phyloP scores from a whole-genome alignment of 108 stramenopile genomes.

The Cyclotella choctawhatcheeana region DNA sequence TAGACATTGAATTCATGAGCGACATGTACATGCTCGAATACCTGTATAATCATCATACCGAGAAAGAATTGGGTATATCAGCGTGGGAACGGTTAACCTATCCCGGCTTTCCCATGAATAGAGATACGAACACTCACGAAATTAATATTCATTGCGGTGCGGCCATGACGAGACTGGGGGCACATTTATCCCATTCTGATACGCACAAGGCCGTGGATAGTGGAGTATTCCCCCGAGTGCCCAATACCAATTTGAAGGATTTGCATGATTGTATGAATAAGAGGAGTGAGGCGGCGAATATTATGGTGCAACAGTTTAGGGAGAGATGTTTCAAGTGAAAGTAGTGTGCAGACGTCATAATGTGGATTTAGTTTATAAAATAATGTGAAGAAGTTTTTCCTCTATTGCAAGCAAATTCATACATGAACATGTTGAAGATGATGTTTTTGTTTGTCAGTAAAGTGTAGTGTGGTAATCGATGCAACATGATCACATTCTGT shows the following conservation, averaged over 20 bases:
- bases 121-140: neutral
- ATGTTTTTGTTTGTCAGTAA: no score
- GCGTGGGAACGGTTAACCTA: conserved; percentile 11
- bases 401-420: no score
- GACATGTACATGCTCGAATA: conserved; percentile 24
- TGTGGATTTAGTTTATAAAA: no score
- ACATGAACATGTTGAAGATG: no score
- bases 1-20: conserved; percentile 3
- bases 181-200: conserved; percentile 22
- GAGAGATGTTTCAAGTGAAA: neutral
- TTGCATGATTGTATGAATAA: neutral
- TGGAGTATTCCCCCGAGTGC: conserved; percentile 5
- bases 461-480: no score
- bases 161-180: conserved; percentile 7
- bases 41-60: conserved; percentile 4
- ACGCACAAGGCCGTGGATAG: conserved; percentile 6
- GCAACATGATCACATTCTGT: no score
- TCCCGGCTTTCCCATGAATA: conserved; percentile 11
- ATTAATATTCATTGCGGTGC: neutral
- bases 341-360: no score
- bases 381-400: no score
- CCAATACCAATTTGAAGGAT: neutral
- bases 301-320: conserved; percentile 19
- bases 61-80: conserved; percentile 15
- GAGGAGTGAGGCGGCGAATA: conserved; percentile 12